Evolutionary conservation across 257 asterid species (phyloP).

Genomic region (Coffea eugenioides): DNA sequence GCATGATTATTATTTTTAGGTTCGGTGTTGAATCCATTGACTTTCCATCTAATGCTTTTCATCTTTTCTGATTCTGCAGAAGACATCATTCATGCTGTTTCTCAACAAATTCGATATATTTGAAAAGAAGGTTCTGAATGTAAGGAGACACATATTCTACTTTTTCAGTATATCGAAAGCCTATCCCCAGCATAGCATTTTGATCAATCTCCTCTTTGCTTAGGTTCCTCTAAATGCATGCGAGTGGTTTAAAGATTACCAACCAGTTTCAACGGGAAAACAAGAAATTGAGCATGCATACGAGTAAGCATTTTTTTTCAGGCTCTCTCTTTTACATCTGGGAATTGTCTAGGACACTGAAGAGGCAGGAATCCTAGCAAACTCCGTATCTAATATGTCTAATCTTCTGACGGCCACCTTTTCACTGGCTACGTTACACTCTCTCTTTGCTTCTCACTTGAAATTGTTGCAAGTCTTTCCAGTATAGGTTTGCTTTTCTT

Average conservation of each 20-base stretch:
- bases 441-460: not conserved
- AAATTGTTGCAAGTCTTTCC: not conserved
- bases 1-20: not conserved
- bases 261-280: conserved; percentile 87
- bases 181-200: conserved; percentile 26
- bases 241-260: conserved; percentile 95
- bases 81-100: conserved; percentile 95
- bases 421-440: not conserved
- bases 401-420: not conserved
- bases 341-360: not conserved
- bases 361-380: not conserved
- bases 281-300: conserved; percentile 98
- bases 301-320: conserved; percentile 64
- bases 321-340: conserved; percentile 4
- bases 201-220: conserved; percentile 15
- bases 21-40: not conserved
- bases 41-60: not conserved
- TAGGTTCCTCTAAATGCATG: conserved; percentile 91
- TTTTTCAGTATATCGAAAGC: conserved; percentile 9
- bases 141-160: conserved; percentile 37
- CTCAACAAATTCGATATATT: conserved; percentile 97
- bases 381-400: not conserved
- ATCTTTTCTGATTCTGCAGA: conserved; percentile 39
- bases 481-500: too few relatives aligned
- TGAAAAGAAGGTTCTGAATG: conserved; percentile 89